These are phyloP conservation scores for Guadua angustifolia DNA, from an alignment of 176 grass and related monocot species.

Conservation along the genomic window DNA sequence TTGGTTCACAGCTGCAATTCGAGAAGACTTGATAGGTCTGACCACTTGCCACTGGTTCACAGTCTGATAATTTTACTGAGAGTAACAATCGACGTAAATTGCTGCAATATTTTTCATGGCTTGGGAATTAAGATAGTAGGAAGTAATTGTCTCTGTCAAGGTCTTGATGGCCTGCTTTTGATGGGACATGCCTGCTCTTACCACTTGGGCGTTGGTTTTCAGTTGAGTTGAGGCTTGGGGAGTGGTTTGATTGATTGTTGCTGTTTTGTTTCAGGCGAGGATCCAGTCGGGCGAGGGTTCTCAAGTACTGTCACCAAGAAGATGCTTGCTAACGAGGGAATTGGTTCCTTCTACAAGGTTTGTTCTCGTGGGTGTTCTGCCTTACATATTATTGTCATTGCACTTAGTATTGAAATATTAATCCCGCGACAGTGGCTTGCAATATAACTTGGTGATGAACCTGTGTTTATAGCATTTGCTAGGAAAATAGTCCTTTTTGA, in stretches of 20 bases:
- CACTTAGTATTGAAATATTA: background rate
- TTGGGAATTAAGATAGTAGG: background rate
- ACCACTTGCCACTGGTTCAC: no score
- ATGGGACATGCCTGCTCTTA: background rate
- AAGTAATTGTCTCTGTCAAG: background rate
- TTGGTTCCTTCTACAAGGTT: slow-evolving; percentile 85
- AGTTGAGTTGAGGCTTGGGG: background rate
- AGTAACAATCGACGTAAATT: no score
- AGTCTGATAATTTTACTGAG: no score
- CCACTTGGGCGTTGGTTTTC: background rate
- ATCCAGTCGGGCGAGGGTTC: slow-evolving; percentile 89
- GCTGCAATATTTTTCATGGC: background rate
- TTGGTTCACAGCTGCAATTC: no score
- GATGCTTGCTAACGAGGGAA: slow-evolving; percentile 73
- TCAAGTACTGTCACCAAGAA: slow-evolving; percentile 60
- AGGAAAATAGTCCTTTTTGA: background rate
- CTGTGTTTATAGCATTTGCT: background rate
- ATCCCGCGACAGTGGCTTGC: background rate
- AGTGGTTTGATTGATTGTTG: background rate
- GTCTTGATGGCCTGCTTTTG: background rate
- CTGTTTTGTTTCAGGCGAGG: slow-evolving; percentile 62
- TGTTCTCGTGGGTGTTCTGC: slow-evolving; percentile 16
- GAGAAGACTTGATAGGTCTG: no score
- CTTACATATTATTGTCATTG: background rate
- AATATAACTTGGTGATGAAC: background rate